Conservation (phyloP, 352 stramenopile genomes). For the Phytophthora boehmeriae region DNA sequence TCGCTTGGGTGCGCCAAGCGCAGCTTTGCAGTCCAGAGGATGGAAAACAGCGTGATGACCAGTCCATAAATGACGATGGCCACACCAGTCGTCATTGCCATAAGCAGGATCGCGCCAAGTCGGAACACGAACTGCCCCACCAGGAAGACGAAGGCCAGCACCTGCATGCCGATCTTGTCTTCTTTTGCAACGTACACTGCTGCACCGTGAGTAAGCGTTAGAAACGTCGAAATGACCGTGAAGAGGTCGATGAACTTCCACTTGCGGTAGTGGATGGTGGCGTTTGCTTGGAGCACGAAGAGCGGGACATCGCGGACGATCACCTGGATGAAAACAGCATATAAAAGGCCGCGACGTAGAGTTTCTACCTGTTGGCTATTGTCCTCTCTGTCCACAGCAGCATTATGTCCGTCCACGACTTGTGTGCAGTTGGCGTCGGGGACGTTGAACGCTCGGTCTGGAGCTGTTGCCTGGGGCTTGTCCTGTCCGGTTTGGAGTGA, state of each 20-base stretch:
- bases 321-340: conserved; percentile 66
- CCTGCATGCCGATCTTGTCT: conserved; percentile 33
- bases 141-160: conserved; percentile 53
- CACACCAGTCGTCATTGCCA: conserved; percentile 64
- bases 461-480: conserved; percentile 2
- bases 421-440: not conserved
- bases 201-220: conserved; percentile 57
- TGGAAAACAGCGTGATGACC: conserved; percentile 40
- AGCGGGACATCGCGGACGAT: conserved; percentile 76
- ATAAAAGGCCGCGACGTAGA: conserved; percentile 43
- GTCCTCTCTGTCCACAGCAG: conserved; percentile 8
- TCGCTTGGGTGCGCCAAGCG: conserved; percentile 47
- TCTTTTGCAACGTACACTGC: conserved; percentile 52
- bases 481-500: conserved; percentile 10
- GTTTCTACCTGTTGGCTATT: conserved; percentile 4
- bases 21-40: conserved; percentile 38
- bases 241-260: conserved; percentile 70
- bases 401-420: conserved; percentile 7
- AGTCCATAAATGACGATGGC: conserved; percentile 44
- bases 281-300: conserved; percentile 78
- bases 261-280: conserved; percentile 84
- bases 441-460: not conserved
- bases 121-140: conserved; percentile 68
- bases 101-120: conserved; percentile 60
- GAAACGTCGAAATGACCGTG: conserved; percentile 53